Evolutionary conservation across 192 early-diverging fungal genomes (phyloP), one percentile per base, ranked within the genome.

Genomic region (Entomortierella lignicola): DNA sequence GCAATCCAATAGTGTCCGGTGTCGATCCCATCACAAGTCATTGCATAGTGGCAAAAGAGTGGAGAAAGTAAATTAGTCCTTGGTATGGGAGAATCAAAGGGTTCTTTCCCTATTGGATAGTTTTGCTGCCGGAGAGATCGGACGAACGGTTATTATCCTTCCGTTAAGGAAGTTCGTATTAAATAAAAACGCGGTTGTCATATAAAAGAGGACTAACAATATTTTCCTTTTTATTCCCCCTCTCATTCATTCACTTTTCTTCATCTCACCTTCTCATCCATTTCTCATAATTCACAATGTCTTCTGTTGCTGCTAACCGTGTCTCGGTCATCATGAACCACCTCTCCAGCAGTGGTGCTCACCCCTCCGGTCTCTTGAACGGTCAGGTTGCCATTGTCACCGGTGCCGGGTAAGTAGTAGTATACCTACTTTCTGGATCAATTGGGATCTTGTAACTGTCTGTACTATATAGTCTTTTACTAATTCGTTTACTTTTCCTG

Each of bases 321-420:
- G 68, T 63, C 39, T 42, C 54, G 31, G 55, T 79, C 27, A 55
- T 79, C 57, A 52, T 79, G 47, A 79, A 79, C 67, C 75, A 79
- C 57, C 75, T 79, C 63, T 70, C 75, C 41, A 32, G 56, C 48
- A 83, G 84, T 42, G 86, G 81, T n/a, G 79, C 81, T 50, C 82
- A 77, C 52, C 82, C 84, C 39, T 50, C 69, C 4, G 89, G 89
- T 61, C 66, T 90, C 31, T 83, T 90, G 53, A 81, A 83, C 32
- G 74, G 74, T 51, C 86, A 90, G 68, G 89, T 90, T 17, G 88
- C 89, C 48, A 90, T 90, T 32, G 84, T 90, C 68, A 90, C 89
- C 39, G 89, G 89, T 55, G 87, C 88, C 60, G 89, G 88, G 89
- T 89, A 84, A 65, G 67, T 31, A 53, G 23, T 8, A 47, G 44